These are phyloP conservation scores for Solanum acaule DNA, from an alignment of 257 asterid species.

Conservation along the genomic window DNA sequence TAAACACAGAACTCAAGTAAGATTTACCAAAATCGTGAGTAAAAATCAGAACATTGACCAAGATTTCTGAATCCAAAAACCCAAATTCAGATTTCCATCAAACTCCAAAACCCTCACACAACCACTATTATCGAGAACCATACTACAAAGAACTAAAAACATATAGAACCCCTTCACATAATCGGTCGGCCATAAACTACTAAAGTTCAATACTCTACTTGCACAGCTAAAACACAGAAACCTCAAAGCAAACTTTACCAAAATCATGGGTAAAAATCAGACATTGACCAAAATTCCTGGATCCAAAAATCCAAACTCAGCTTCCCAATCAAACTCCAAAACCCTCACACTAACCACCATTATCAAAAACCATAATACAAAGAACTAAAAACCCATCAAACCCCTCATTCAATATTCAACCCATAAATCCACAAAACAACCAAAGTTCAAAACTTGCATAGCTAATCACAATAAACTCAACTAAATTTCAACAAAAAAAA, in stretches of 20 bases:
- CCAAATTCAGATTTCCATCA: background rate
- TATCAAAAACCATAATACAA: background rate
- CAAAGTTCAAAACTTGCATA: background rate
- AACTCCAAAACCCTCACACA: background rate
- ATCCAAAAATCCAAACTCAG: background rate
- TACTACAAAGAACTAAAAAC: background rate
- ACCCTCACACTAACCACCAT: background rate
- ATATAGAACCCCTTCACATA: background rate
- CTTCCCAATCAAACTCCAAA: background rate
- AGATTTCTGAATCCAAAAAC: slow-evolving; percentile 8
- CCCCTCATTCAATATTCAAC: background rate
- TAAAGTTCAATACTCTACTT: background rate
- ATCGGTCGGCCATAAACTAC: background rate
- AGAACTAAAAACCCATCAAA: background rate
- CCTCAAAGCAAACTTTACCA: background rate
- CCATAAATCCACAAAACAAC: background rate
- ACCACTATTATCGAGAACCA: background rate
- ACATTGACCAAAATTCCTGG: slow-evolving; percentile 31
- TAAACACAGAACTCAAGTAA: background rate
- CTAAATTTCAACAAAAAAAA: background rate
- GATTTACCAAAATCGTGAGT: background rate
- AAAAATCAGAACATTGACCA: slow-evolving; percentile 23
- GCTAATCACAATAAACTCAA: background rate
- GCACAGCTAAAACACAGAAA: background rate
- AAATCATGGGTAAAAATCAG: background rate